Evolutionary conservation across 129 eudicot genomes (phyloP), one percentile per base, ranked within the genome.

Genomic region (Flaveria trinervia): DNA sequence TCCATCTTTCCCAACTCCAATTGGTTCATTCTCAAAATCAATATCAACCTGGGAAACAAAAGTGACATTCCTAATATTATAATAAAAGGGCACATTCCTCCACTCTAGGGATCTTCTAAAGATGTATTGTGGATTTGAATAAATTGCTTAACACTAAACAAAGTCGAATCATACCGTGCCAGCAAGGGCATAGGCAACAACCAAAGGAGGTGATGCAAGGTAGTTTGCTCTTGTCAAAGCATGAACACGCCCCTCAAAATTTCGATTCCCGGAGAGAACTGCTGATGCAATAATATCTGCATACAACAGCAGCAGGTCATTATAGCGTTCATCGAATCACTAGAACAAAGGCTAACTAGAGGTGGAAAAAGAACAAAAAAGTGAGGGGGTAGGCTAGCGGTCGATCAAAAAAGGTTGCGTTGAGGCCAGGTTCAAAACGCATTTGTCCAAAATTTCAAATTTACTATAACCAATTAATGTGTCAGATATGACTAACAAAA

Each of bases 101-200:
- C n/a, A 49, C 52, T 64, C 49, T 48, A 2, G 23, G 25, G 28
- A 74, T 48, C 60, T 25, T 25, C 71, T 64, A 26, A 10, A 6
- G 50, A 14, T 5, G 39, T 70, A 55, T 60, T 9, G 46, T 15
- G 36, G 43, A 50, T 14, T 50, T 50, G 7, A 44, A 70, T 70
- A 57, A 33, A 65, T 9, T 64, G 18, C 13, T 65, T 62, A 13
- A 39, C 25, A 9, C 36, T 36, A 41, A 30, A 73, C 52, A n/a
- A 73, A 50, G 74, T 66, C 9, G 30, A 62, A 51, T 62, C 85
- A 61, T 87, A 94, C 98, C 65, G 98, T 91, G 84, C 98, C 98
- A 81, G 98, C 98, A 83, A 94, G 97, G 49, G 98, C 97, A 85
- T 94, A 94, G 39, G 98, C 98, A 85, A 94, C 98, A 75, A 94